Percentiles rank a stretch among this genome's conserved stretches.
phyloP scores from a whole-genome alignment of 2,329 filamentous ascomycete genomes.

The Colletotrichum brevisporum region DNA sequence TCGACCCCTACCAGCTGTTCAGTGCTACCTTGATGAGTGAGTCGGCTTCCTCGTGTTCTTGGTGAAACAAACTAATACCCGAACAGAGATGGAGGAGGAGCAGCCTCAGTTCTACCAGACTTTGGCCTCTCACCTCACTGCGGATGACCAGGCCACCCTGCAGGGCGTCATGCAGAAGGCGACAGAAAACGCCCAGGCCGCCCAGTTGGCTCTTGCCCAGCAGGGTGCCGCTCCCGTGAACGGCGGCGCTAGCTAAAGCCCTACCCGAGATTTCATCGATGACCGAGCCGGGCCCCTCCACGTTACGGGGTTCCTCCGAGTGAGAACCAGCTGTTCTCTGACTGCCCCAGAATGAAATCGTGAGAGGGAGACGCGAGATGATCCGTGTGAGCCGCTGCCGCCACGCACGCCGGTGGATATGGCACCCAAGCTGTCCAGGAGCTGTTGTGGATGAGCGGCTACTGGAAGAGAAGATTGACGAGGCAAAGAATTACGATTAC shows the following conservation, averaged over 20 bases:
- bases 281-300: conserved; percentile 40
- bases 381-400: conserved; percentile 38
- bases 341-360: conserved; percentile 23
- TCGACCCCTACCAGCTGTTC: conserved; percentile 95
- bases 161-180: conserved; percentile 81
- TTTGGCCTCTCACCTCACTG: conserved; percentile 82
- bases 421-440: conserved; percentile 32
- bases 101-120: conserved; percentile 90
- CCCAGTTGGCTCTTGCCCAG: conserved; percentile 45
- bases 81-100: conserved; percentile 85
- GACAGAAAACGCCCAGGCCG: conserved; percentile 58
- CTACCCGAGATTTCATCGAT: conserved; percentile 39
- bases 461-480: conserved; percentile 39
- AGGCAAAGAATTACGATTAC: conserved; percentile 41
- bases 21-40: conserved; percentile 85
- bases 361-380: conserved; percentile 41
- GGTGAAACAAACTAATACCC: conserved; percentile 39
- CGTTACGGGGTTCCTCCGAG: conserved; percentile 20
- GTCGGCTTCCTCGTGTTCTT: conserved; percentile 52
- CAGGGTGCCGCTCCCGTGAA: conserved; percentile 44
- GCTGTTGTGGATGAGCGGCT: conserved; percentile 35
- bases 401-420: conserved; percentile 27
- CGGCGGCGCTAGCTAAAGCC: conserved; percentile 42
- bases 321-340: conserved; percentile 19
- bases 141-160: conserved; percentile 86